A percentile compares a stretch with the other conserved stretches of the same genome.
phyloP scores from a whole-genome alignment of 2,329 filamentous ascomycete species.

The Alternaria tenuissima region DNA sequence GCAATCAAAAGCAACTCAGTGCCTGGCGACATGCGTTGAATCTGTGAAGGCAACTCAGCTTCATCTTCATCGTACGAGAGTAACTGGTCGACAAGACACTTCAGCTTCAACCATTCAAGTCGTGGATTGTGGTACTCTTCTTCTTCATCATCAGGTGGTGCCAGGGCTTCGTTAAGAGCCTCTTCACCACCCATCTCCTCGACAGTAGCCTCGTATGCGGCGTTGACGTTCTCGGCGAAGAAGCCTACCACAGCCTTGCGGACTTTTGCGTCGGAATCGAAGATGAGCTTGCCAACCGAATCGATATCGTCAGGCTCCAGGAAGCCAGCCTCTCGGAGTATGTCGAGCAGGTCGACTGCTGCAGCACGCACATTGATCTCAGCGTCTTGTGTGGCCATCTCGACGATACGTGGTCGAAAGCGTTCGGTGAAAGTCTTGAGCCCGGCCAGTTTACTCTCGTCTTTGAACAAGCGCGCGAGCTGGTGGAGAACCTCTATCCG shows the following conservation, averaged over 20 bases:
- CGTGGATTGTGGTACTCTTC: slow-evolving; percentile 78
- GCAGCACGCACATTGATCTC: slow-evolving; percentile 82
- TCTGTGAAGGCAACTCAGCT: slow-evolving; percentile 62
- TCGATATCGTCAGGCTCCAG: slow-evolving; percentile 93
- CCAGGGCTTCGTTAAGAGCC: slow-evolving; percentile 75
- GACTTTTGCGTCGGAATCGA: slow-evolving; percentile 83
- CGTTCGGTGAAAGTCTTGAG: slow-evolving; percentile 92
- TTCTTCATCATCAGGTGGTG: slow-evolving; percentile 74
- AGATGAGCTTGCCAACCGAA: slow-evolving; percentile 83
- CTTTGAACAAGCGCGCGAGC: slow-evolving; percentile 78
- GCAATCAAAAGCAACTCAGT: slow-evolving; percentile 62
- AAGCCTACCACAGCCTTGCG: slow-evolving; percentile 90
- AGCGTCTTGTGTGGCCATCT: slow-evolving; percentile 88
- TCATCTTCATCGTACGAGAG: slow-evolving; percentile 79
- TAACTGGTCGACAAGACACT: slow-evolving; percentile 85
- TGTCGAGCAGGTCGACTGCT: slow-evolving; percentile 82
- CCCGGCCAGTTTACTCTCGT: slow-evolving; percentile 76
- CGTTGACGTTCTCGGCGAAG: slow-evolving; percentile 86
- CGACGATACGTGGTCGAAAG: slow-evolving; percentile 85
- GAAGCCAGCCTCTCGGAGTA: slow-evolving; percentile 82
- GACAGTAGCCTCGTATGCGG: slow-evolving; percentile 78
- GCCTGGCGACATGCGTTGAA: slow-evolving; percentile 55
- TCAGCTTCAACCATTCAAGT: slow-evolving; percentile 88
- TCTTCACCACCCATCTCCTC: slow-evolving; percentile 87
- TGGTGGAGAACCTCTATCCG: slow-evolving; percentile 88